Evolutionary conservation across 1,284 basidiomycete genomes (phyloP).

Genomic region (Cronartium quercuum): DNA sequence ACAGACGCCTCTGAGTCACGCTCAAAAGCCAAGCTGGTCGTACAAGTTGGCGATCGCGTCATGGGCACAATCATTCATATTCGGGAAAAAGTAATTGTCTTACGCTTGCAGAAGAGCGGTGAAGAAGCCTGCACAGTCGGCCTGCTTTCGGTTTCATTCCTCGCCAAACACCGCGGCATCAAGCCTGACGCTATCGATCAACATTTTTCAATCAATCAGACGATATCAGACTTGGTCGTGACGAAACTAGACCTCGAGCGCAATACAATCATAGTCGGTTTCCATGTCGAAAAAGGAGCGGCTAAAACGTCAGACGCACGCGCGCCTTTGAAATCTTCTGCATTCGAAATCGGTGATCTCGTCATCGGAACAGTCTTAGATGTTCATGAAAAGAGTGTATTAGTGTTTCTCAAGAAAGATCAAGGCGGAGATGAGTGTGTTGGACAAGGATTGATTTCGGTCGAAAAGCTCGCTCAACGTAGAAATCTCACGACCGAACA

Average conservation of each 20-base stretch:
- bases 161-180: no score
- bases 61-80: no score
- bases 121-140: background rate
- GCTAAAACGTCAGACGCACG: conserved; percentile 33
- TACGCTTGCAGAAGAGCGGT: background rate
- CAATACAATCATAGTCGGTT: no score
- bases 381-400: conserved; percentile 47
- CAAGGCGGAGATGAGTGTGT: conserved; percentile 4
- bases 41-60: no score
- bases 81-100: no score
- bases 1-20: no score
- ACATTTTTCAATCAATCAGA: no score
- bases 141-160: background rate
- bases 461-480: conserved; percentile 18
- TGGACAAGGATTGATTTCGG: conserved; percentile 10
- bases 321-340: conserved; percentile 46
- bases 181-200: no score
- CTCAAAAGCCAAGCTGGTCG: background rate
- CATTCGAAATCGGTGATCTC: conserved; percentile 46
- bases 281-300: no score
- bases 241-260: no score
- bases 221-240: no score
- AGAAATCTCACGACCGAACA: conserved; percentile 41
- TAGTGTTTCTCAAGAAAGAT: conserved; percentile 45
- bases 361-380: conserved; percentile 46